Evolutionary conservation across 2,329 filamentous ascomycete species (phyloP).

Genomic region (Aspergillus texensis): DNA sequence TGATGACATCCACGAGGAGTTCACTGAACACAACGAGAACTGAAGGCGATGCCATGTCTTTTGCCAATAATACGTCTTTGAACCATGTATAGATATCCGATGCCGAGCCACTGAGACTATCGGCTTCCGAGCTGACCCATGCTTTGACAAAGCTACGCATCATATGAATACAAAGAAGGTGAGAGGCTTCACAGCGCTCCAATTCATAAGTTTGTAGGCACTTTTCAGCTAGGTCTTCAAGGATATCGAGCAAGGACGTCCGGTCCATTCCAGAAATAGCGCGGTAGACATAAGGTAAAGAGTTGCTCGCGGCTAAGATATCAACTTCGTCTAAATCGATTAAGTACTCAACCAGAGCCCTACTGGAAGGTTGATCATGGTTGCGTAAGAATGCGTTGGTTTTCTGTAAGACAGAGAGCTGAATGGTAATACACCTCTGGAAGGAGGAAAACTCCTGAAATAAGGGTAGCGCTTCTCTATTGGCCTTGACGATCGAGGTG

Average conservation of each 20-base stretch:
- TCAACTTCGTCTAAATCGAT: constrained; percentile 40
- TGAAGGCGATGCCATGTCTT: constrained; percentile 68
- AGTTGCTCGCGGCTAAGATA: constrained; percentile 38
- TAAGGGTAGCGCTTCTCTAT: constrained; percentile 35
- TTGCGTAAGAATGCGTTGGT: constrained; percentile 11
- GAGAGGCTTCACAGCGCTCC: constrained; percentile 73
- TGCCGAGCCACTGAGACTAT: constrained; percentile 66
- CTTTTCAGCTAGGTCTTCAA: constrained; percentile 52
- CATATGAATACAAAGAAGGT: constrained; percentile 68
- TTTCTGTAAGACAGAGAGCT: constrained; percentile 35
- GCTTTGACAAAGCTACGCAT: constrained; percentile 64
- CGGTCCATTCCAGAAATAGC: constrained; percentile 32
- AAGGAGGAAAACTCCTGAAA: constrained; percentile 39
- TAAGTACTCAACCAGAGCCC: constrained; percentile 39
- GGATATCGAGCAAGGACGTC: constrained; percentile 45
- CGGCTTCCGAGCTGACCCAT: constrained; percentile 62
- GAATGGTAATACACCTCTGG: constrained; percentile 39
- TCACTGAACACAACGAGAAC: constrained; percentile 68
- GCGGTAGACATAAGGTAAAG: constrained; percentile 35
- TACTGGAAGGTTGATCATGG: constrained; percentile 1
- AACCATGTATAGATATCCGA: constrained; percentile 81
- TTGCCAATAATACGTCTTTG: constrained; percentile 66
- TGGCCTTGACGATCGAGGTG: constrained; percentile 29
- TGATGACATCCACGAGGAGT: constrained; percentile 71
- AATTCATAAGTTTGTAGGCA: constrained; percentile 61